These are phyloP conservation scores for Mycena galericulata DNA, from an alignment of 768 basidiomycete species.

Conservation along the genomic window DNA sequence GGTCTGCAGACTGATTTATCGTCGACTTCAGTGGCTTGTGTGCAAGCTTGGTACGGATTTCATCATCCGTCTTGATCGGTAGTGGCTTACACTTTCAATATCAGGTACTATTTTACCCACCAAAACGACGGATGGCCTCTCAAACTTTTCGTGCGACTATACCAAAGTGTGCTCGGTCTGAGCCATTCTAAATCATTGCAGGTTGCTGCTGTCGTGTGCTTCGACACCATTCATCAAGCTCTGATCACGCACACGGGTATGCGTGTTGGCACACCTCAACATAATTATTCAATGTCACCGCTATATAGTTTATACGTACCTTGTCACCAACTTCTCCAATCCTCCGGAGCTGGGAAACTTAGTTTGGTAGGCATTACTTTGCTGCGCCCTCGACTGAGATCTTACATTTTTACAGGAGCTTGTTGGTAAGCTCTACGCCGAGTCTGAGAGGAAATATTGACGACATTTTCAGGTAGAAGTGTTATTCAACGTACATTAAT, in stretches of 20 bases:
- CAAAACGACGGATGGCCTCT: constrained; percentile 4
- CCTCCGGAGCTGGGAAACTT: not conserved
- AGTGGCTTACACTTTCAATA: too few relatives aligned
- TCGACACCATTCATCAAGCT: constrained; percentile 12
- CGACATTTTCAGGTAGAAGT: not conserved
- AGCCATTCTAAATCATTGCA: not conserved
- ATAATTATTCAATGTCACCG: not conserved
- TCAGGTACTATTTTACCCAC: constrained; percentile 10
- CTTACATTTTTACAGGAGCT: not conserved
- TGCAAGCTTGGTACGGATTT: not conserved
- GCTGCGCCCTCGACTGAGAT: not conserved
- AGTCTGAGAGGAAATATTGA: not conserved
- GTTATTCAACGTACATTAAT: not conserved
- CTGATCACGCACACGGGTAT: constrained; percentile 2
- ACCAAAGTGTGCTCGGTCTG: not conserved
- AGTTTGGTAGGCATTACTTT: not conserved
- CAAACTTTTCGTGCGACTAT: constrained; percentile 10
- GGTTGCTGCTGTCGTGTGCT: not conserved
- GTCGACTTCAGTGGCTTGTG: not conserved
- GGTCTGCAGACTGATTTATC: not conserved
- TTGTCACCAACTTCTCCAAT: constrained; percentile 1
- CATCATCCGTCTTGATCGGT: not conserved
- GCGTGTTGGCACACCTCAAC: not conserved
- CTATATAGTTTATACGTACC: not conserved
- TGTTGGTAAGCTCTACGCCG: not conserved